Evolutionary conservation across 1,284 basidiomycete species (phyloP).

Genomic region (Ustilago crameri): DNA sequence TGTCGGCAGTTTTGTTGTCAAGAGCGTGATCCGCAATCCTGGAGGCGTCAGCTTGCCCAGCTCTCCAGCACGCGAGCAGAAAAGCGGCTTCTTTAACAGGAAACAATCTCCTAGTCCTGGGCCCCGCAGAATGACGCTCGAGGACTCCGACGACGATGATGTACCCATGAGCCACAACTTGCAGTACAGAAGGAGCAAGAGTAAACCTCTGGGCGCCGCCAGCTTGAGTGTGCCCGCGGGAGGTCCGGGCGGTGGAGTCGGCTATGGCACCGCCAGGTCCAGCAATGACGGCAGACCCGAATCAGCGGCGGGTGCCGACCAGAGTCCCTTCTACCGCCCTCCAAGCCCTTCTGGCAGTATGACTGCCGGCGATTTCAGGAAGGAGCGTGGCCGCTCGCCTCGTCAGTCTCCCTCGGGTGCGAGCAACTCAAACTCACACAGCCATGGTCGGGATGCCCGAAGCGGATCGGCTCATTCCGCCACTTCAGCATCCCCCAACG

Average conservation of each 20-base stretch:
- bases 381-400: conserved; percentile 36
- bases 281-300: conserved; percentile 60
- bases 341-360: conserved; percentile 41
- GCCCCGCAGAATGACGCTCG: conserved; percentile 31
- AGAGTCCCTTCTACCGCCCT: conserved; percentile 29
- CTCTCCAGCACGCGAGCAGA: conserved; percentile 18
- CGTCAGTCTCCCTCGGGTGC: conserved; percentile 17
- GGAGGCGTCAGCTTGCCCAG: conserved; percentile 52
- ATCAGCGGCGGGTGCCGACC: conserved; percentile 5
- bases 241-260: conserved; percentile 58
- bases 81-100: conserved; percentile 9
- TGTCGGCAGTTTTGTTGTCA: conserved; percentile 51
- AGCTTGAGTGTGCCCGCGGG: conserved; percentile 59
- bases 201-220: conserved; percentile 34
- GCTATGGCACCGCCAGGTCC: conserved; percentile 53
- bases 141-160: conserved; percentile 39
- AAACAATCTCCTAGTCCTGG: conserved; percentile 23
- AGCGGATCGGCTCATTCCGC: conserved; percentile 20
- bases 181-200: conserved; percentile 42
- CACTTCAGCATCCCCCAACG: conserved; percentile 3
- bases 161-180: conserved; percentile 3
- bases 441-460: conserved; percentile 1
- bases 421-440: conserved; percentile 6
- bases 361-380: conserved; percentile 47
- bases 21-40: conserved; percentile 53